A percentile compares a stretch with the other conserved stretches of the same genome.
These are phyloP conservation scores for Glutinoglossum americanum DNA, from an alignment of 495 filamentous ascomycete genomes.

Conservation along the genomic window DNA sequence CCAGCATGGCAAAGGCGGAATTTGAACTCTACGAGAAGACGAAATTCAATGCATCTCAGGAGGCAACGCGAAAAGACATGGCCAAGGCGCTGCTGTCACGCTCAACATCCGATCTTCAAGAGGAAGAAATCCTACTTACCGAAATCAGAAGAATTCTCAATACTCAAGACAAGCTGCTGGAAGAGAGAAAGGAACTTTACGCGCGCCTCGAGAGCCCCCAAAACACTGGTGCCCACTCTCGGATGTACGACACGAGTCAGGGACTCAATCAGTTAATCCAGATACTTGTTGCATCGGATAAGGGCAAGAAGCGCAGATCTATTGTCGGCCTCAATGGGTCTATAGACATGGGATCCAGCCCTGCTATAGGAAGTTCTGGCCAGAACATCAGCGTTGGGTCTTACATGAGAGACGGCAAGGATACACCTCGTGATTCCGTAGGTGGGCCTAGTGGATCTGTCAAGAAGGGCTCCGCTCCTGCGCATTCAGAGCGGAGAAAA, in stretches of 20 bases:
- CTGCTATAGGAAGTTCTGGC: constrained; percentile 16
- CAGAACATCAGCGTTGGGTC: not conserved
- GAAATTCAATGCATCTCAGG: constrained; percentile 63
- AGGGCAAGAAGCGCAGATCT: constrained; percentile 57
- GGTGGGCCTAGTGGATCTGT: constrained; percentile 19
- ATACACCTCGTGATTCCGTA: constrained; percentile 25
- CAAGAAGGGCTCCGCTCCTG: constrained; percentile 30
- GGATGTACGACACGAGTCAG: constrained; percentile 53
- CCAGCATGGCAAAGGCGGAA: constrained; percentile 68
- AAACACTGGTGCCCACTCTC: constrained; percentile 39
- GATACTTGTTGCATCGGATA: constrained; percentile 55
- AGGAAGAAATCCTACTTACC: constrained; percentile 70
- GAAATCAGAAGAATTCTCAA: constrained; percentile 79
- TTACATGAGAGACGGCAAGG: constrained; percentile 24
- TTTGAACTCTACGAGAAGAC: constrained; percentile 64
- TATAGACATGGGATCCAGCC: constrained; percentile 16
- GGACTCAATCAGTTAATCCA: constrained; percentile 62
- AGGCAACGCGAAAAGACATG: constrained; percentile 61
- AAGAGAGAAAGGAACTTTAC: constrained; percentile 81
- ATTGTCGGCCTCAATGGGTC: constrained; percentile 28
- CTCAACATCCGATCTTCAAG: constrained; percentile 66
- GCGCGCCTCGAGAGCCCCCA: constrained; percentile 60
- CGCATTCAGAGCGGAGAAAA: constrained; percentile 37
- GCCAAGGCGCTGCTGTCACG: constrained; percentile 58
- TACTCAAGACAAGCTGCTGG: constrained; percentile 58